phyloP scores from a whole-genome alignment of 116 monocot genomes.

The Cymodocea nodosa region DNA sequence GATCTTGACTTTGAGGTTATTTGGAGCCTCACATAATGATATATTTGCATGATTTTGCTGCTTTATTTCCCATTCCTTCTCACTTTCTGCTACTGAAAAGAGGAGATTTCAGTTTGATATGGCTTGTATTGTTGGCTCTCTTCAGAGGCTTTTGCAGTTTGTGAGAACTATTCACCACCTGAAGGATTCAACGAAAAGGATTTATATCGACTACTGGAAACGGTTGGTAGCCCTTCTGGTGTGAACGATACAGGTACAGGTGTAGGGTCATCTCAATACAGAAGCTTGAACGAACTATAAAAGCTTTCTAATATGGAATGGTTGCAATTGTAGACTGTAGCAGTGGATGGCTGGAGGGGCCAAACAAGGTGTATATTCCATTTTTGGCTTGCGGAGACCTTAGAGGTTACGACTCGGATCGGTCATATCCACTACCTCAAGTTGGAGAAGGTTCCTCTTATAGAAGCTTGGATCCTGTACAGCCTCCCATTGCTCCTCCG shows the following conservation, averaged over 20 bases:
- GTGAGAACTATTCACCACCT: conserved; percentile 86
- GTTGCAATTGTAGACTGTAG: conserved; percentile 44
- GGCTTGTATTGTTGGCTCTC: background rate
- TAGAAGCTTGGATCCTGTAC: conserved; percentile 78
- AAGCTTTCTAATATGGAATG: too few relatives aligned
- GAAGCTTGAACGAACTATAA: too few relatives aligned
- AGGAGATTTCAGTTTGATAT: conserved; percentile 3
- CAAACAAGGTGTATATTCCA: conserved; percentile 87
- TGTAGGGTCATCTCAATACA: background rate
- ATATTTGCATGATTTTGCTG: background rate
- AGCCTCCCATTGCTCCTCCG: conserved; percentile 85
- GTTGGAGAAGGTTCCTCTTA: conserved; percentile 36
- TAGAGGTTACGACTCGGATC: conserved; percentile 77
- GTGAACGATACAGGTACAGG: conserved; percentile 45
- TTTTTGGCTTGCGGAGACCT: conserved; percentile 93
- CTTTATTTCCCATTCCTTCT: background rate
- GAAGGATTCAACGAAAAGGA: conserved; percentile 90
- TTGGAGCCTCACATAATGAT: too few relatives aligned
- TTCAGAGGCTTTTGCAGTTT: conserved; percentile 96
- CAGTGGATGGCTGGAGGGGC: conserved; percentile 90
- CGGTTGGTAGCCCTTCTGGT: conserved; percentile 78
- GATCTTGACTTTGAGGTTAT: too few relatives aligned
- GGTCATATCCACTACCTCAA: conserved; percentile 67
- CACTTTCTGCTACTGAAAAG: background rate
- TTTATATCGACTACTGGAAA: conserved; percentile 74